Percentiles rank a stretch among this genome's conserved stretches.
Conservation (phyloP, 129 eudicot species). For the Sambucus nigra region DNA sequence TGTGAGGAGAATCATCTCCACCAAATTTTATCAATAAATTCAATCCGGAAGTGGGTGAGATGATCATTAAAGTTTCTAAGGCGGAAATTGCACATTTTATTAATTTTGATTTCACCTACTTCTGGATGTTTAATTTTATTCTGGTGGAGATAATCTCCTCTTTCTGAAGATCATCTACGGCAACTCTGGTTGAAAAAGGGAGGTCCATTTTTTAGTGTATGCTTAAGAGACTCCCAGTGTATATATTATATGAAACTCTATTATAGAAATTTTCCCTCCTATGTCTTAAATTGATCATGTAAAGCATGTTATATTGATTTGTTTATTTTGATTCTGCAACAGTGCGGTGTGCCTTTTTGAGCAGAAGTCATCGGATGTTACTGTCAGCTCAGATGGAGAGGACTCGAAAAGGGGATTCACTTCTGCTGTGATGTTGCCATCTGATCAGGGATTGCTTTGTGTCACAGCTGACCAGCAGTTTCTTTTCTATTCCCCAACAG, state of each 20-base stretch:
- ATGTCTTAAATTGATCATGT: neutral
- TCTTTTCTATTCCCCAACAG: conserved; percentile 48
- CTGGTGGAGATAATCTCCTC: no score
- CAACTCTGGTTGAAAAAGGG: no score
- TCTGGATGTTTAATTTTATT: no score
- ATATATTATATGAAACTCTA: neutral
- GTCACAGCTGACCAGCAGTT: conserved; percentile 94
- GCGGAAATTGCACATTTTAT: no score
- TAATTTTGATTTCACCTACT: no score
- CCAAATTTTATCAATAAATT: no score
- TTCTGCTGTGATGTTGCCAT: conserved; percentile 76
- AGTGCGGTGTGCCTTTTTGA: conserved; percentile 55
- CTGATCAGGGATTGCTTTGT: conserved; percentile 67
- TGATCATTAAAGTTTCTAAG: no score
- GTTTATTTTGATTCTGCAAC: conserved; percentile 17
- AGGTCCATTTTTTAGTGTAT: no score
- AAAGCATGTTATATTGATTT: conserved; percentile 1
- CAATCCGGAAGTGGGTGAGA: no score
- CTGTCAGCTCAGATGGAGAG: conserved; percentile 42
- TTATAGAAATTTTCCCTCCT: neutral
- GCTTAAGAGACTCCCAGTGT: no score
- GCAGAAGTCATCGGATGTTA: conserved; percentile 79
- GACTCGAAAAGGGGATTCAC: conserved; percentile 76
- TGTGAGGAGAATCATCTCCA: no score
- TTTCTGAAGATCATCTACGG: no score